Evolutionary conservation across 345 rosid species (phyloP), one percentile per base, ranked within the genome.

Genomic region (Lepidium africanum): DNA sequence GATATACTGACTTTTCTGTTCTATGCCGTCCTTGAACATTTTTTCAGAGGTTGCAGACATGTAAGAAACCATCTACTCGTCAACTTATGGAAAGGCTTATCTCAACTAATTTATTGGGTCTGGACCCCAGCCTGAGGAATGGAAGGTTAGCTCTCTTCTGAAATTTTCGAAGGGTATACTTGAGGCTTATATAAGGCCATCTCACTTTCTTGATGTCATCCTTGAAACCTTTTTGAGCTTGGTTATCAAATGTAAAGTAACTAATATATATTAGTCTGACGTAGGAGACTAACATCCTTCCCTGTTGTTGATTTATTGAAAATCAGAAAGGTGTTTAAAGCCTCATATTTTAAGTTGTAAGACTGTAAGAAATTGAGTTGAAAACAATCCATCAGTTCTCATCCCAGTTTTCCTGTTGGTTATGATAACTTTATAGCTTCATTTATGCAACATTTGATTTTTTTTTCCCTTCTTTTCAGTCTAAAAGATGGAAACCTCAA

Each of bases 401-500:
- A 52, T 40, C 4, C 42, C 37, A 33, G 25, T 32, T 6, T 53
- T 35, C 15, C 23, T 0, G 5, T 52, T 61, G 12, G 40, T 21
- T 49, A 9, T 3, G 9, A 10, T 57, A 17, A 49, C 55, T 41
- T 51, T 65, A 21, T 40, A 16, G 62, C 37, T 57, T 50, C 23
- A 17, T 21, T 61, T 36, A 45, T 15, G 27, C 9, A 37, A 59
- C 60, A 3, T 41, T 60, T 74, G 38, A 41, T 64, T 78, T 36
- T 50, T 35, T 76, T 46, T 6, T 30, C 3, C 59, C 59, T 32
- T 67, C 59, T 32, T 67, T 81, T 80, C 82, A 94, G 99, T 79
- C 75, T 94, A 61, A 91, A 94, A 76, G 95, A 84, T 76, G 97
- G 97, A 76, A 86, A 85, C 10, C 88, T 94, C 40, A 94, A 91